Evolutionary conservation across 2,329 filamentous ascomycete species (phyloP).

Genomic region (Colletotrichum sp.): DNA sequence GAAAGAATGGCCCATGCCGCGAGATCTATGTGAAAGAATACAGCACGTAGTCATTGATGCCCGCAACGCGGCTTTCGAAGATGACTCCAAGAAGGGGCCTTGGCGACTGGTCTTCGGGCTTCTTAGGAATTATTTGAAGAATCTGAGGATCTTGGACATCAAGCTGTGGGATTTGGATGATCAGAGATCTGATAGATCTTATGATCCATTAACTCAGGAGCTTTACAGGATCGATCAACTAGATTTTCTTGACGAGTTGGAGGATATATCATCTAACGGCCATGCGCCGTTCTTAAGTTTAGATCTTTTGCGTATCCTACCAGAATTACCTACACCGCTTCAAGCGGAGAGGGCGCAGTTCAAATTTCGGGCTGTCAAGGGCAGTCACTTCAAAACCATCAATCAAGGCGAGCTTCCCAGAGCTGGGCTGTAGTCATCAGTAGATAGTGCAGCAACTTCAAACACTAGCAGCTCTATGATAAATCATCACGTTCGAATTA

Average conservation of each 20-base stretch:
- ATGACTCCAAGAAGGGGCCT: rapidly evolving
- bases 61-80: background rate
- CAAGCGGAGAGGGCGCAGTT: too few species aligned
- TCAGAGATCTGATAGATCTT: background rate
- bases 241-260: background rate
- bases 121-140: rapidly evolving
- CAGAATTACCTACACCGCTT: too few species aligned
- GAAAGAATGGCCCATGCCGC: background rate
- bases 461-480: too few species aligned
- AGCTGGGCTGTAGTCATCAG: too few species aligned
- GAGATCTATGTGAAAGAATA: background rate
- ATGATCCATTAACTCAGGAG: background rate
- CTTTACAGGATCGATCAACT: background rate
- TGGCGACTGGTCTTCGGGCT: background rate
- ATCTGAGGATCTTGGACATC: rapidly evolving
- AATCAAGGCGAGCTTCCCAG: too few species aligned
- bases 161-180: background rate
- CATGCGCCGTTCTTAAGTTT: too few species aligned
- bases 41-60: background rate
- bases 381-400: too few species aligned
- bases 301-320: too few species aligned
- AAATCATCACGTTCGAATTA: too few species aligned
- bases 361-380: too few species aligned
- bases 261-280: rapidly evolving
- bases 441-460: too few species aligned